A percentile compares a stretch with the other conserved stretches of the same genome.
phyloP scores from a whole-genome alignment of 2,329 filamentous ascomycete species.

The Trichophyton benhamiae region DNA sequence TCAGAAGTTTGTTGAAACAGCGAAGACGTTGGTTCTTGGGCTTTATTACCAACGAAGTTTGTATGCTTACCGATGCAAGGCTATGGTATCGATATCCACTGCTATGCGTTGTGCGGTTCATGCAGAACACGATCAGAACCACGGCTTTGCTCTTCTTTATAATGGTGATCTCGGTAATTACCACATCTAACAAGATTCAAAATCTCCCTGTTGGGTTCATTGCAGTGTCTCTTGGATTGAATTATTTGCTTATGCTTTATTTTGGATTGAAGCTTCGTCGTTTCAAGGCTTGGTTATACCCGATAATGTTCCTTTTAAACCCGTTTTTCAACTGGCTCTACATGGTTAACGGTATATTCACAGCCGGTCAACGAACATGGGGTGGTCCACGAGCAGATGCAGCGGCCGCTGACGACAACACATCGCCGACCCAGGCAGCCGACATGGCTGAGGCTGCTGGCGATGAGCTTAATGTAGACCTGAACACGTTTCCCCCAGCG shows the following conservation, averaged over 20 bases:
- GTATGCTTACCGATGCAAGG: slow-evolving; percentile 90
- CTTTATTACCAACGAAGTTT: slow-evolving; percentile 95
- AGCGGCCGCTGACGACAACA: slow-evolving; percentile 61
- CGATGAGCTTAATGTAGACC: slow-evolving; percentile 80
- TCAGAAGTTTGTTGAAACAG: slow-evolving; percentile 78
- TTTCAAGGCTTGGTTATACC: slow-evolving; percentile 91
- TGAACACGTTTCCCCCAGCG: slow-evolving; percentile 60
- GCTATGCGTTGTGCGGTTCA: slow-evolving; percentile 73
- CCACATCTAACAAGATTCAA: slow-evolving; percentile 63
- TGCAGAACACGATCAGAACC: slow-evolving; percentile 92
- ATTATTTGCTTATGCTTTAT: slow-evolving; percentile 93
- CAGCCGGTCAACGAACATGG: slow-evolving; percentile 88
- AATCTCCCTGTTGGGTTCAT: slow-evolving; percentile 89
- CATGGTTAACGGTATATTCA: slow-evolving; percentile 95
- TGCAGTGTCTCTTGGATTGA: slow-evolving; percentile 78
- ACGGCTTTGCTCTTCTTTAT: slow-evolving; percentile 91
- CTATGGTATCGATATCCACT: slow-evolving; percentile 86
- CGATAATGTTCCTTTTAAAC: slow-evolving; percentile 87
- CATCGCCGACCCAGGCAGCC: slow-evolving; percentile 69
- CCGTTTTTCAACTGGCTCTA: slow-evolving; percentile 98
- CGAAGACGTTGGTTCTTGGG: slow-evolving; percentile 91
- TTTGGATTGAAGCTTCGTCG: slow-evolving; percentile 77
- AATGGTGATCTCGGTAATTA: slow-evolving; percentile 74
- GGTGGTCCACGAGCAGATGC: slow-evolving; percentile 86
- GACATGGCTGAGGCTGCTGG: slow-evolving; percentile 65